phyloP scores from a whole-genome alignment of 257 asterid genomes.

The Solanum commersonii region DNA sequence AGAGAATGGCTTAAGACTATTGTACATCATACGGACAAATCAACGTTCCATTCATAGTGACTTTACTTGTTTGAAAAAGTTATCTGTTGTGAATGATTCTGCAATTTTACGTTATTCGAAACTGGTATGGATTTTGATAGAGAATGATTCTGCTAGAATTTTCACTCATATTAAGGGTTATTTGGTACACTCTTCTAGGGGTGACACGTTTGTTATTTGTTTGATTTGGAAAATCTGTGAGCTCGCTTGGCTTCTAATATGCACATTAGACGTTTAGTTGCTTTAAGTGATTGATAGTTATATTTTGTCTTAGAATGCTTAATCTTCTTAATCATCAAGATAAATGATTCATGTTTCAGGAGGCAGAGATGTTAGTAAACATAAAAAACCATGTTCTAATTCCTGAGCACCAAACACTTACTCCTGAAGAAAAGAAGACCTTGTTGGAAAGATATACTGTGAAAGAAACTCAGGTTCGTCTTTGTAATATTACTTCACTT shows the following conservation, averaged over 20 bases:
- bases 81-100: not conserved
- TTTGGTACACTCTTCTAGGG: not conserved
- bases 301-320: not conserved
- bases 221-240: not conserved
- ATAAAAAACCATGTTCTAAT: constrained; percentile 78
- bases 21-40: not conserved
- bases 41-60: not conserved
- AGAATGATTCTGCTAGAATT: not conserved
- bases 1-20: not conserved
- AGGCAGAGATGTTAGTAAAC: constrained; percentile 75
- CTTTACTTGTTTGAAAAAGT: not conserved
- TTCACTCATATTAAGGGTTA: constrained; percentile 2
- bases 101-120: not conserved
- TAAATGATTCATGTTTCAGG: constrained; percentile 18
- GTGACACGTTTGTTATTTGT: not conserved
- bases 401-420: constrained; percentile 74
- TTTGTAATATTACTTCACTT: not conserved
- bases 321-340: not conserved
- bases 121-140: not conserved
- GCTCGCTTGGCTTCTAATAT: not conserved
- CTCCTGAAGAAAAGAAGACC: constrained; percentile 70
- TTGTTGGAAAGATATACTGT: constrained; percentile 85
- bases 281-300: not conserved
- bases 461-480: constrained; percentile 86
- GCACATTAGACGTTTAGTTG: not conserved